phyloP scores from a whole-genome alignment of 2,329 filamentous ascomycete genomes.

The Pyricularia grisea region DNA sequence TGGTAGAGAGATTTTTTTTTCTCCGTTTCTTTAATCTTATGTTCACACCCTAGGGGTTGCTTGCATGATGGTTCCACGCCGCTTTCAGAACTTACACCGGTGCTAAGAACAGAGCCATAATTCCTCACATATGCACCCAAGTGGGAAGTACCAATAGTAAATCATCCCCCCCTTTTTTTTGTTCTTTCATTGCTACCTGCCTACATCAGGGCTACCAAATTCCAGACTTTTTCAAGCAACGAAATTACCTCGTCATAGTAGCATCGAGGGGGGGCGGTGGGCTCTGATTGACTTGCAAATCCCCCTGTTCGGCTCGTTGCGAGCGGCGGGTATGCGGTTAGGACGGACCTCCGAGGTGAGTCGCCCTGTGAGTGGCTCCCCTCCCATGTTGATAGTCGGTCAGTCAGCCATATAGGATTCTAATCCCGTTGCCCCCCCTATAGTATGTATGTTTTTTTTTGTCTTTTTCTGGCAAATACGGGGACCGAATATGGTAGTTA shows the following conservation, averaged over 20 bases:
- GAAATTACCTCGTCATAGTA: background rate
- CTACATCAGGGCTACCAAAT: background rate
- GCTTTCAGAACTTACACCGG: background rate
- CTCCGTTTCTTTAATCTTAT: background rate
- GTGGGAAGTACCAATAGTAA: background rate
- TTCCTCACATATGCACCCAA: background rate
- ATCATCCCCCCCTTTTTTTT: background rate
- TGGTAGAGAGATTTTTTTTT: background rate
- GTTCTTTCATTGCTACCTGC: background rate
- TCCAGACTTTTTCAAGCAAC: background rate
- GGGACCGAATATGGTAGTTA: background rate
- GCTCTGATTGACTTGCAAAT: background rate
- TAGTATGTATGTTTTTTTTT: background rate
- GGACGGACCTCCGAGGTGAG: background rate
- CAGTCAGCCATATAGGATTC: background rate
- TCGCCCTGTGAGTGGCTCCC: background rate
- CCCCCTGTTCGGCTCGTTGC: background rate
- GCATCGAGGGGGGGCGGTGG: background rate
- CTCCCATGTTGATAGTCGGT: background rate
- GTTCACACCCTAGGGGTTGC: background rate
- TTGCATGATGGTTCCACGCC: background rate
- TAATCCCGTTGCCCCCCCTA: background rate
- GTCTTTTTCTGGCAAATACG: background rate
- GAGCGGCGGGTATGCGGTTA: background rate
- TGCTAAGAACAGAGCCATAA: background rate